Evolutionary conservation across 495 filamentous ascomycete genomes (phyloP).

Genomic region (Penicillium lagena): DNA sequence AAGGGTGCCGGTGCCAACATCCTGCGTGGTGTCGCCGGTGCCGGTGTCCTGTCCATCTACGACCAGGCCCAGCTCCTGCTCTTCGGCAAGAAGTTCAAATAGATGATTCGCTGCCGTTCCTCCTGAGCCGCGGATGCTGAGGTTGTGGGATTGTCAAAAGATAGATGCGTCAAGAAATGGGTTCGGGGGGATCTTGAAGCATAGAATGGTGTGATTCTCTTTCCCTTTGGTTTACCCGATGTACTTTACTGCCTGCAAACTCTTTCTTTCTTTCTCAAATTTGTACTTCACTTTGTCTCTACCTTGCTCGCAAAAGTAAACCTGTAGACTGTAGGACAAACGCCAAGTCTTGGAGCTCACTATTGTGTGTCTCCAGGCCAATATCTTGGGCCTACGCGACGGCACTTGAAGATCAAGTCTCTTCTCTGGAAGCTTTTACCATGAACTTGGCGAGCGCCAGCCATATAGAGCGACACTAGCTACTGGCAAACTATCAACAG

Average conservation of each 20-base stretch:
- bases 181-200: conserved; percentile 35
- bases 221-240: conserved; percentile 41
- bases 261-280: conserved; percentile 39
- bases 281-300: conserved; percentile 24
- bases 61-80: conserved; percentile 97
- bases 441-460: too few relatives aligned
- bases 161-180: conserved; percentile 41
- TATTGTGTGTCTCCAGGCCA: too few relatives aligned
- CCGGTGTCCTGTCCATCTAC: conserved; percentile 99
- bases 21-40: conserved; percentile 99
- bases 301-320: background rate
- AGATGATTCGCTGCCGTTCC: conserved; percentile 30
- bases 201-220: conserved; percentile 40
- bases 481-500: too few relatives aligned
- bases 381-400: too few relatives aligned
- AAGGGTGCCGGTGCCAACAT: conserved; percentile 99
- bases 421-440: too few relatives aligned
- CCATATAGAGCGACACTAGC: too few relatives aligned
- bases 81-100: conserved; percentile 99
- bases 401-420: too few relatives aligned
- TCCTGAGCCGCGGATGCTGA: conserved; percentile 19
- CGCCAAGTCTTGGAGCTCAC: too few relatives aligned
- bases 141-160: conserved; percentile 39
- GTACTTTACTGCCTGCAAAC: conserved; percentile 54
- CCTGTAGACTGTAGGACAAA: too few relatives aligned